Evolutionary conservation across 495 filamentous ascomycete genomes (phyloP).

Genomic region (Penicillium coffeae): DNA sequence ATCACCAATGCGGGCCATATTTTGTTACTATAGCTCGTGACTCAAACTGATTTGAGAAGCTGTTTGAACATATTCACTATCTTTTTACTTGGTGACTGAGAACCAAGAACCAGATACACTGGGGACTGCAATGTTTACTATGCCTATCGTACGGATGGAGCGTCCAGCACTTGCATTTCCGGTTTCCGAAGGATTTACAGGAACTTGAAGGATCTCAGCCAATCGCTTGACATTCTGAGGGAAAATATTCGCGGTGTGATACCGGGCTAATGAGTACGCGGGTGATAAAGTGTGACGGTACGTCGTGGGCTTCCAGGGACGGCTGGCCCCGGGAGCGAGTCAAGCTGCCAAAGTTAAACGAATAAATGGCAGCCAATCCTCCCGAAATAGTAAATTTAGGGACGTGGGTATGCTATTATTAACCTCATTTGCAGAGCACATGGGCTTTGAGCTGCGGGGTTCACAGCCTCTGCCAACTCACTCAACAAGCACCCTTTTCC

Average conservation of each 20-base stretch:
- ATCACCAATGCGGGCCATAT: background rate
- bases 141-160: too few relatives aligned
- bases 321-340: background rate
- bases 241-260: background rate
- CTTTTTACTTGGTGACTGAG: too few relatives aligned
- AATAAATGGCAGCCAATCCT: background rate
- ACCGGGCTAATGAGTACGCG: background rate
- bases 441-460: background rate
- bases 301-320: background rate
- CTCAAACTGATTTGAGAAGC: too few relatives aligned
- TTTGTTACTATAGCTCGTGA: background rate
- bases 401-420: background rate
- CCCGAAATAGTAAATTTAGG: background rate
- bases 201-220: background rate
- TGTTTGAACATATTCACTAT: too few relatives aligned
- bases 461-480: background rate
- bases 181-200: background rate
- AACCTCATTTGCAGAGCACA: background rate
- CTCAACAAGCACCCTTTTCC: background rate
- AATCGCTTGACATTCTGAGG: background rate
- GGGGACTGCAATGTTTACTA: too few relatives aligned
- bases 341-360: background rate
- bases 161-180: too few relatives aligned
- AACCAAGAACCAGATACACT: too few relatives aligned
- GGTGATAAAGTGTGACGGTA: background rate